These are phyloP conservation scores for Epichloe amarillans DNA, from an alignment of 2,329 filamentous ascomycete species.

Conservation along the genomic window DNA sequence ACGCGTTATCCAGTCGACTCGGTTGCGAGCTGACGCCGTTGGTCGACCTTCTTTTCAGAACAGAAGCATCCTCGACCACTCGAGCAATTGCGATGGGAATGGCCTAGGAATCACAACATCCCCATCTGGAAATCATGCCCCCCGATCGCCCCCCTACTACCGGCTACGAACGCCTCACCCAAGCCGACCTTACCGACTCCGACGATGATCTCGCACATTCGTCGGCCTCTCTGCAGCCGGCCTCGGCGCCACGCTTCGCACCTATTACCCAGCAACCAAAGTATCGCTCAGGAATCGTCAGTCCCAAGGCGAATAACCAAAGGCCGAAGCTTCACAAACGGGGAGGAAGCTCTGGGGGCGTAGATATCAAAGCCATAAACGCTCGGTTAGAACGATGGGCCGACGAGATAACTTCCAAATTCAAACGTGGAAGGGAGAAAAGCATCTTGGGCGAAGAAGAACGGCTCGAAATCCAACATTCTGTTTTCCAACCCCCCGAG, in stretches of 20 bases:
- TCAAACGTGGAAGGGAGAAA: constrained; percentile 72
- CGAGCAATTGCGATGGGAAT: neutral
- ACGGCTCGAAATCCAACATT: constrained; percentile 88
- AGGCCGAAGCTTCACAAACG: constrained; percentile 32
- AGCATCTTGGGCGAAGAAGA: constrained; percentile 65
- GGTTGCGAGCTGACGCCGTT: neutral
- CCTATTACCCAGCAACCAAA: constrained; percentile 49
- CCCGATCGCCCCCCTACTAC: constrained; percentile 60
- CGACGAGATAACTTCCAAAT: constrained; percentile 92
- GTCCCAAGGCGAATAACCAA: constrained; percentile 29
- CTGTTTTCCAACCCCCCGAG: constrained; percentile 88
- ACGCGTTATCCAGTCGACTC: neutral
- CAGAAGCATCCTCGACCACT: too few species aligned
- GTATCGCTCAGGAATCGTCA: constrained; percentile 46
- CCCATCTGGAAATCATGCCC: constrained; percentile 36
- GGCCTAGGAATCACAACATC: neutral
- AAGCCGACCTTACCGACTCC: constrained; percentile 65
- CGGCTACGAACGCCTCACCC: constrained; percentile 73
- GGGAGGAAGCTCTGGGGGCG: constrained; percentile 63
- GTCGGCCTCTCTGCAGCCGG: constrained; percentile 43
- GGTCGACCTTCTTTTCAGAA: neutral
- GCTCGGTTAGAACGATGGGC: constrained; percentile 91
- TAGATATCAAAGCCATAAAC: constrained; percentile 97
- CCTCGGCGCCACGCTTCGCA: constrained; percentile 49
- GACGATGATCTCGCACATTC: constrained; percentile 47